Conservation (phyloP, 768 basidiomycete genomes). For the Leccinum disarticulatum region DNA sequence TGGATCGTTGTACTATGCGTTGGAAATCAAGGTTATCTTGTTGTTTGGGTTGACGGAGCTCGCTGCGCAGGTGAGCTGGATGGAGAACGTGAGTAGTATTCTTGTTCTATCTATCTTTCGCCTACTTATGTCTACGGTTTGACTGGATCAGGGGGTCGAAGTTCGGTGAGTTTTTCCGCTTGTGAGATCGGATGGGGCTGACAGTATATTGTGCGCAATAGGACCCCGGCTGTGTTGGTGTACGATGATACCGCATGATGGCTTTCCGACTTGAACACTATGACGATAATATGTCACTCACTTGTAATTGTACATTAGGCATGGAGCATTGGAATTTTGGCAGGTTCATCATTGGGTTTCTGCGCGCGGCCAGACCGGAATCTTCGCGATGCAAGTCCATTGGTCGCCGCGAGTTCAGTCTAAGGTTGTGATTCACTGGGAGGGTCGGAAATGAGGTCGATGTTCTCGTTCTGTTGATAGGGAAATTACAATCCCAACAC, state of each 20-base stretch:
- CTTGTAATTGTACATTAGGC: background rate
- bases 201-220: conserved; percentile 3
- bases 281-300: background rate
- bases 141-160: conserved; percentile 34
- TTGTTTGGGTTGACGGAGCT: conserved; percentile 55
- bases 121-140: background rate
- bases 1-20: conserved; percentile 25
- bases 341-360: too few species aligned
- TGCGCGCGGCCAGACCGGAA: too few species aligned
- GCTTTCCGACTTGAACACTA: background rate
- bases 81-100: conserved; percentile 42
- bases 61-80: conserved; percentile 52
- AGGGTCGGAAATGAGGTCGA: too few species aligned
- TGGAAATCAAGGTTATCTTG: conserved; percentile 40
- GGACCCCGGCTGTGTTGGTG: conserved; percentile 32
- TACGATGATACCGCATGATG: conserved; percentile 22
- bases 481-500: too few species aligned
- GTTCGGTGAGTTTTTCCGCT: conserved; percentile 30
- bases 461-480: too few species aligned
- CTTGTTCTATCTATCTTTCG: too few species aligned
- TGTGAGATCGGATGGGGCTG: background rate
- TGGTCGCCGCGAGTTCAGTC: too few species aligned
- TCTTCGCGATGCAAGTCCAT: too few species aligned
- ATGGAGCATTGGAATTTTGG: background rate
- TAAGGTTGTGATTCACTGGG: too few species aligned